A percentile compares a stretch with the other conserved stretches of the same genome.
Conservation (phyloP, 2,329 filamentous ascomycete species). For the Fusarium hainanense region DNA sequence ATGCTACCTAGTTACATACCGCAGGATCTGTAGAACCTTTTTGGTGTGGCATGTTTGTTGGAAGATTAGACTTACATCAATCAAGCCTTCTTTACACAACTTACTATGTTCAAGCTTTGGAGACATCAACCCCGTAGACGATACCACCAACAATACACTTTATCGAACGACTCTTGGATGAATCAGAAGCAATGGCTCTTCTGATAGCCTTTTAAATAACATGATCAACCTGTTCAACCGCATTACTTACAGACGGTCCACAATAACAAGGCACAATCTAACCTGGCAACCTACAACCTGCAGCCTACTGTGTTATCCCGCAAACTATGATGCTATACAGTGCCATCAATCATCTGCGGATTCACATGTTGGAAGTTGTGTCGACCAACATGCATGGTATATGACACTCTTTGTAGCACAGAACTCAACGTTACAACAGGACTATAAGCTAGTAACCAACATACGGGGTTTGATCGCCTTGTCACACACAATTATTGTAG, state of each 20-base stretch:
- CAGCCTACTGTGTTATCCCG: background rate
- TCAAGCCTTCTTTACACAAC: no score
- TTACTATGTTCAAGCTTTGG: background rate
- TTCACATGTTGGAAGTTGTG: background rate
- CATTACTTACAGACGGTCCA: background rate
- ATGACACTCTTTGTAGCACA: background rate
- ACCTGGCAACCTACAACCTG: background rate
- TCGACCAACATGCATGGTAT: background rate
- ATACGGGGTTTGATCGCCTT: background rate
- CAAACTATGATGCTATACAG: constrained; percentile 1
- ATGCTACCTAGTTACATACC: background rate
- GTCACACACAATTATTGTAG: background rate
- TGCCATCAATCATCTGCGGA: background rate
- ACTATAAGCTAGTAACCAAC: background rate
- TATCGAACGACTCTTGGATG: background rate
- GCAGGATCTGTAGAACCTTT: background rate
- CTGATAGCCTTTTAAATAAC: background rate
- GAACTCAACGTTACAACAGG: constrained; percentile 25
- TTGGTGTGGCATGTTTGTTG: background rate
- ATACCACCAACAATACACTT: background rate
- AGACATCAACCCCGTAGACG: background rate
- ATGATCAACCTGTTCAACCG: background rate
- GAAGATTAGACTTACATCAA: no score
- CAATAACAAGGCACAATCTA: background rate
- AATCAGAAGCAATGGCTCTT: background rate